Percentiles rank a stretch among this genome's conserved stretches.
phyloP scores from a whole-genome alignment of 2,329 filamentous ascomycete genomes.

The Neopestalotiopsis rosae region DNA sequence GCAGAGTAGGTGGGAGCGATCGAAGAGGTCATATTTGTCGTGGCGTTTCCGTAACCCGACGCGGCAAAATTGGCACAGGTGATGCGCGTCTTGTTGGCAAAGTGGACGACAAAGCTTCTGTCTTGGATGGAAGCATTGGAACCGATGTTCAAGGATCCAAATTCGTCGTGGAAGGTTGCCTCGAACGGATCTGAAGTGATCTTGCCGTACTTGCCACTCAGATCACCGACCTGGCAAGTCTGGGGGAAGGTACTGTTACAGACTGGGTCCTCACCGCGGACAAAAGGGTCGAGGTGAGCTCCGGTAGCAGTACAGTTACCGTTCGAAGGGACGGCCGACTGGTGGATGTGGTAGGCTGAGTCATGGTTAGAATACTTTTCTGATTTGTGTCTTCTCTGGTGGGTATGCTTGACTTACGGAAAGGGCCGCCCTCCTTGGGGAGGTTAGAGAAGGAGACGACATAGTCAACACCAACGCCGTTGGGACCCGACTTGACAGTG shows the following conservation, averaged over 20 bases:
- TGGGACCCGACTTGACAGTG: slow-evolving; percentile 48
- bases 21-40: not conserved
- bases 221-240: slow-evolving; percentile 78
- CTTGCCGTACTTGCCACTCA: slow-evolving; percentile 75
- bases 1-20: slow-evolving; percentile 6
- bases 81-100: slow-evolving; percentile 66
- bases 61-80: slow-evolving; percentile 67
- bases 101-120: slow-evolving; percentile 69
- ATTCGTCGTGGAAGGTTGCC: slow-evolving; percentile 60
- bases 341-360: slow-evolving; percentile 76
- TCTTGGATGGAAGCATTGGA: slow-evolving; percentile 67
- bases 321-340: slow-evolving; percentile 62
- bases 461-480: slow-evolving; percentile 61
- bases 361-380: slow-evolving; percentile 10
- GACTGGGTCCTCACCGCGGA: slow-evolving; percentile 63
- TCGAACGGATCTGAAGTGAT: slow-evolving; percentile 57
- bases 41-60: slow-evolving; percentile 25
- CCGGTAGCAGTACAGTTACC: slow-evolving; percentile 76
- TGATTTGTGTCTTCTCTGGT: not conserved
- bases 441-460: slow-evolving; percentile 62
- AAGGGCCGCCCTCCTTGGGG: slow-evolving; percentile 61
- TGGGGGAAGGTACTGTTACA: slow-evolving; percentile 64
- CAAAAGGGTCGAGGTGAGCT: slow-evolving; percentile 74
- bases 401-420: slow-evolving; percentile 51
- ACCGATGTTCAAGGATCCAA: slow-evolving; percentile 57